Evolutionary conservation across 345 rosid genomes (phyloP).

Genomic region (Moricandia arvensis): DNA sequence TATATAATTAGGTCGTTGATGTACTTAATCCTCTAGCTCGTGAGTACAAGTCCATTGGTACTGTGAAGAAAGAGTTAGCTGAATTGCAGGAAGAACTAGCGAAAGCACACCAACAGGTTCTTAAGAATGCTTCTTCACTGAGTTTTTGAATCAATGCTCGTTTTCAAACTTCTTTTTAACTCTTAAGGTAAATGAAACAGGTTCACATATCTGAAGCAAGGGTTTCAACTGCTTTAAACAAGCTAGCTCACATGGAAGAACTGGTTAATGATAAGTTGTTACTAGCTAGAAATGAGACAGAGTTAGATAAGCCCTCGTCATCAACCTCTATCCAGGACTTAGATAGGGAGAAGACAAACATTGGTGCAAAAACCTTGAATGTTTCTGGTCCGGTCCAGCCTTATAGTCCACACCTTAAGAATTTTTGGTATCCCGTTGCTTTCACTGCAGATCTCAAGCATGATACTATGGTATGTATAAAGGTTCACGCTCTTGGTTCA

Average conservation of each 20-base stretch:
- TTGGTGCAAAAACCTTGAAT: constrained; percentile 63
- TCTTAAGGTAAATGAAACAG: constrained; percentile 43
- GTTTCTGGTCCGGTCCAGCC: constrained; percentile 93
- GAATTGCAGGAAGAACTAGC: constrained; percentile 80
- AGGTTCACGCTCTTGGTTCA: background rate
- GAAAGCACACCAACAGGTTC: constrained; percentile 88
- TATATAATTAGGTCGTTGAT: constrained; percentile 72
- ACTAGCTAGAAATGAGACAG: constrained; percentile 52
- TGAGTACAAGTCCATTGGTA: constrained; percentile 90
- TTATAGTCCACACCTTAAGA: constrained; percentile 67
- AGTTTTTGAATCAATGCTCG: background rate
- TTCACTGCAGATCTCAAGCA: constrained; percentile 81
- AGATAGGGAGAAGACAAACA: constrained; percentile 45
- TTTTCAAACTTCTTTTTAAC: constrained; percentile 8
- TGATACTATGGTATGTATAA: constrained; percentile 72
- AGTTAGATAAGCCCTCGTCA: constrained; percentile 45
- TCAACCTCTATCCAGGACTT: constrained; percentile 49
- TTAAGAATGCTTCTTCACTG: background rate
- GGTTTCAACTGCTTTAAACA: constrained; percentile 84
- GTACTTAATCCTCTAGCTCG: constrained; percentile 97
- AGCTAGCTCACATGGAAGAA: constrained; percentile 91
- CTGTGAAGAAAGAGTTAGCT: constrained; percentile 87
- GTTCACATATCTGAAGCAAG: constrained; percentile 97
- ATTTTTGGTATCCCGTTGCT: constrained; percentile 95
- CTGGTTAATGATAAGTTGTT: constrained; percentile 81